Evolutionary conservation across 139 green algal genomes (phyloP), one percentile per base, ranked within the genome.

Genomic region (Parachlorella kessleri): DNA sequence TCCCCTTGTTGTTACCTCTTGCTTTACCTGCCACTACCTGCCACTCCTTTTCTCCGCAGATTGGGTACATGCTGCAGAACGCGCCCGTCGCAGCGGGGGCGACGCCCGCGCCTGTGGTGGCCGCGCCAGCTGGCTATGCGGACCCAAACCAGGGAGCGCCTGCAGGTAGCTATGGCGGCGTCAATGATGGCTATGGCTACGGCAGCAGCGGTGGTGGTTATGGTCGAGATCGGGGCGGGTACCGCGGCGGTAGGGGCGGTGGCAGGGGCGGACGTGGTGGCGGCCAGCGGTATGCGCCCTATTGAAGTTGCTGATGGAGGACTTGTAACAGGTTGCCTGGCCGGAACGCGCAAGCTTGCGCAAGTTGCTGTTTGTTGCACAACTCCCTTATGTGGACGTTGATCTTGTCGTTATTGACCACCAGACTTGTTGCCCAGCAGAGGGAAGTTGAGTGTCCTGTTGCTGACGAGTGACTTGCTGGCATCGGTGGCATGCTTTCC

Each of bases 51-150:
- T 39, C 23, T 36, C 32, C 70, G 32, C 80, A 85, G 71, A 80
- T 88, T 39, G 84, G 84, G 40, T 88, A 88, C 72, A 86, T 88
- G 81, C 48, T 40, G 14, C 48, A 59, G 48, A 59, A 59, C 48
- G 48, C 48, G 14, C 48, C 48, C 48, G 48, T 59, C 14, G 48
- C 48, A 59, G 48, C 48, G 48, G 48, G 14, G 21, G 48, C 48
- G 14, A 14, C 48, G 14, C 14, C 48, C 14, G 48, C 48, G 14
- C 14, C 48, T 28, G 48, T 18, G 48, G 14, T 18, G 14, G 48
- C 48, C 21, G 48, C 48, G 14, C 48, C 48, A 28, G 48, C 48
- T 28, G 48, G 14, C 14, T 59, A 59, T 18, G 48, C 48, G 14
- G 48, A 59, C 48, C 48, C 48, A 59, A 18, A 18, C 14, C 48